Evolutionary conservation across 108 stramenopile genomes (phyloP), one percentile per base, ranked within the genome.

Genomic region (Thalassiosira profunda): DNA sequence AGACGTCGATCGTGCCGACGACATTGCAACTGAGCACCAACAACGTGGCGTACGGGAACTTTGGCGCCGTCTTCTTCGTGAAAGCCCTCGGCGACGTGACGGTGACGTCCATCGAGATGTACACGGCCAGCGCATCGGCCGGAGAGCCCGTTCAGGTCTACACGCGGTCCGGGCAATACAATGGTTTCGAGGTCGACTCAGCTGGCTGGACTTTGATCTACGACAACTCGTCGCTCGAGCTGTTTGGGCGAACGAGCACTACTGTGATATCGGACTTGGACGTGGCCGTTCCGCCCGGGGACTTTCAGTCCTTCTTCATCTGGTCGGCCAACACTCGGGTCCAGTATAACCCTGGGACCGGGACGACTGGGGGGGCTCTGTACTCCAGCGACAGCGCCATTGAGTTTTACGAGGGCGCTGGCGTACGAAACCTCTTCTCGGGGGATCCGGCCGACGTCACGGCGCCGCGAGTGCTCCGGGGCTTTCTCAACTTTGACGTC

Each of bases 331-430:
- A 28, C 18, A 57, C 46, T 15, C 58, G 58, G 46, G 56, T 69
- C 29, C 48, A 58, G 68, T 69, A 69, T 33, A 26, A 55, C 11
- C 29, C 11, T 37, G 68, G 68, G 18, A 48, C 42, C n/a, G 28
- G 17, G 8, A 51, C 49, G 28, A 30, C 30, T 0, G 49, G 30
- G 5, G 68, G 46, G 28, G 24, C 57, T 40, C 46, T 69, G n/a
- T 69, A 58, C 41, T 23, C 30, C 12, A 58, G 35, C 20, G 51
- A 46, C 40, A 18, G 49, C n/a, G 23, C 11, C 12, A 11, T 69
- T 24, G 57, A 69, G 23, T 69, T 69, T 43, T 69, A 48, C 29
- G 68, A 69, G 46, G 68, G 68, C 42, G 40, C 29, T 42, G 63
- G 63, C 11, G 31, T 63, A 2, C 25, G 25, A 49, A 20, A 34